Base-by-base conservation (phyloP, 441 rosid genomes). In the Erodium texanum region DNA sequence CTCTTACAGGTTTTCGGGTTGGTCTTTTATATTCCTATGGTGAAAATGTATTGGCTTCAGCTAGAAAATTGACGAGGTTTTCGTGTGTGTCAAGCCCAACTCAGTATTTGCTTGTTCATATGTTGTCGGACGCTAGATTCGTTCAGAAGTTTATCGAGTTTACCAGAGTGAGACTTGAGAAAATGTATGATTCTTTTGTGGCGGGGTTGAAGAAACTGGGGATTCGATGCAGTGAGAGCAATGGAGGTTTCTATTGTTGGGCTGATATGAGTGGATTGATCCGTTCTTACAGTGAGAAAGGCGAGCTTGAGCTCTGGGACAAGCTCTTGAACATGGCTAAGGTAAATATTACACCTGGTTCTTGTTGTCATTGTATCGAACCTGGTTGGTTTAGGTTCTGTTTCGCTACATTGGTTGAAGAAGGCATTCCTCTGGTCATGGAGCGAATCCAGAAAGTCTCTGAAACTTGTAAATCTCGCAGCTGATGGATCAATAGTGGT, bases 251-350 rank as follows among this genome's bases (percentile, higher is more conserved):
- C 65, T 84, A 72, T 79, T 93, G 97, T 74, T 90, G 98, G 98
- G 93, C 81, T 2, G 90, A 92, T 75, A 83, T 90, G 96, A 80
- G 96, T 4, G 89, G 87, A 58, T 82, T 87, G 16, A 87, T 89
- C 15, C 76, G 79, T 38, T 79, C 97, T 14, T 87, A 83, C 77
- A 89, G 86, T 18, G 90, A 90, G 78, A 93, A 87, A 79, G 98
- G 97, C 0, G 98, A 93, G 82, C 74, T 89, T 34, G 94, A 87
- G 79, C 89, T 93, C 63, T 89, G 94, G 94, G 89, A 89, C 50
- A 90, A 89, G 80, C 74, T 93, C 66, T 73, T 93, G 80, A 87
- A 79, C 73, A 74, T 75, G 62, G 90, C 83, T 16, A 87, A 86
- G 87, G 78, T 93, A 66, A 86, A 81, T 76, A 87, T 83, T 50